Conservation (phyloP, 345 rosid species). For the Brassica incana region DNA sequence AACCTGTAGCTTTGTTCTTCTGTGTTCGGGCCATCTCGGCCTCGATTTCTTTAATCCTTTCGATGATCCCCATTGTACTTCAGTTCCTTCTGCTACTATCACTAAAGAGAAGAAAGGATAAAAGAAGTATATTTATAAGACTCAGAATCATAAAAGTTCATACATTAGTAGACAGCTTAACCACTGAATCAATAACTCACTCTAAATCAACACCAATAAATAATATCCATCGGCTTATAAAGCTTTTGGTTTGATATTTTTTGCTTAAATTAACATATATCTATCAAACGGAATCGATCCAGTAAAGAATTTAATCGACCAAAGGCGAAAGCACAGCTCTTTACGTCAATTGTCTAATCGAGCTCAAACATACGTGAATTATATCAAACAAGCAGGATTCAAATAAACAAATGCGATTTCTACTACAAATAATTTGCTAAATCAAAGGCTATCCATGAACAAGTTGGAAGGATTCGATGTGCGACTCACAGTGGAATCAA, state of each 20-base stretch:
- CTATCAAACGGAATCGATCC: not conserved
- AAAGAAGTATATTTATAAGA: not conserved
- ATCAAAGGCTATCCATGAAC: not conserved
- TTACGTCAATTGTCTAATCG: conserved; percentile 6
- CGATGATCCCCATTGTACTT: conserved; percentile 88
- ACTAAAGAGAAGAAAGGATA: not conserved
- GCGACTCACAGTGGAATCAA: conserved; percentile 39
- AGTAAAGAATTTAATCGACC: not conserved
- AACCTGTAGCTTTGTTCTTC: conserved; percentile 98
- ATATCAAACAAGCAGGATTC: conserved; percentile 4
- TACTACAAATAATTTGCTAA: not conserved
- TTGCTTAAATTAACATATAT: not conserved
- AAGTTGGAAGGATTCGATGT: conserved; percentile 14
- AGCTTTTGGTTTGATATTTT: not conserved
- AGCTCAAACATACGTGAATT: not conserved
- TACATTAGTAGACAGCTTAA: not conserved
- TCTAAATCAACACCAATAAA: not conserved
- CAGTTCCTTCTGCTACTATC: conserved; percentile 34
- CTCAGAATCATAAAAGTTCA: not conserved
- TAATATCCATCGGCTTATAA: not conserved
- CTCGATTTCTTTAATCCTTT: conserved; percentile 97
- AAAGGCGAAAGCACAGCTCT: too few species aligned
- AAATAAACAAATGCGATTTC: not conserved
- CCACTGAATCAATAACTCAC: not conserved
- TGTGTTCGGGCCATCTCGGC: conserved; percentile 99